phyloP scores from a whole-genome alignment of 345 rosid species.

The Pistacia atlantica region DNA sequence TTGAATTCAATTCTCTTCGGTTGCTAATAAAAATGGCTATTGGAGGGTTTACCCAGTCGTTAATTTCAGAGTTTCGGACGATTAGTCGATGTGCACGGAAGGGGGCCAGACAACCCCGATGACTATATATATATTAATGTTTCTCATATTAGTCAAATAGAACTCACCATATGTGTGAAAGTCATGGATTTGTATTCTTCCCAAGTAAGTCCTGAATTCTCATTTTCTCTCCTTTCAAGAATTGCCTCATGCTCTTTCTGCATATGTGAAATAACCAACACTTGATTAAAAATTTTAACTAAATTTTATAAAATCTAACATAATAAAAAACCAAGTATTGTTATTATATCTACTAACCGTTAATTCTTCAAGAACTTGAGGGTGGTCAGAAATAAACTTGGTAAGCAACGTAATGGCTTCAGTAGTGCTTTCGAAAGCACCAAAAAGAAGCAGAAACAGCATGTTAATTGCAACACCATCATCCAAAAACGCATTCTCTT shows the following conservation, averaged over 20 bases:
- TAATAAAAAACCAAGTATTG: neutral
- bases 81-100: too few relatives aligned
- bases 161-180: conserved; percentile 42
- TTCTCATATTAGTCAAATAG: too few relatives aligned
- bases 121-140: too few relatives aligned
- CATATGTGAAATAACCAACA: neutral
- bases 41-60: too few relatives aligned
- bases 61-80: too few relatives aligned
- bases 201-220: conserved; percentile 32
- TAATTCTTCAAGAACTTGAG: conserved; percentile 26
- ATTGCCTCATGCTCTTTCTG: conserved; percentile 45
- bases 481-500: conserved; percentile 22
- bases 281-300: neutral
- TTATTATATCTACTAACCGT: neutral
- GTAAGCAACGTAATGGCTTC: conserved; percentile 28
- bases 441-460: conserved; percentile 32
- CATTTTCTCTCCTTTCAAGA: conserved; percentile 15
- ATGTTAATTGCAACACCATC: conserved; percentile 26
- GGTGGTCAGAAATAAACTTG: conserved; percentile 33
- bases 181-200: conserved; percentile 52
- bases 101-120: too few relatives aligned
- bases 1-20: too few relatives aligned
- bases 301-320: neutral
- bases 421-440: conserved; percentile 41
- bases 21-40: too few relatives aligned